Percentiles rank a stretch among this genome's conserved stretches.
phyloP scores from a whole-genome alignment of 2,329 filamentous ascomycete species.

The Chrysoporthe puriensis region DNA sequence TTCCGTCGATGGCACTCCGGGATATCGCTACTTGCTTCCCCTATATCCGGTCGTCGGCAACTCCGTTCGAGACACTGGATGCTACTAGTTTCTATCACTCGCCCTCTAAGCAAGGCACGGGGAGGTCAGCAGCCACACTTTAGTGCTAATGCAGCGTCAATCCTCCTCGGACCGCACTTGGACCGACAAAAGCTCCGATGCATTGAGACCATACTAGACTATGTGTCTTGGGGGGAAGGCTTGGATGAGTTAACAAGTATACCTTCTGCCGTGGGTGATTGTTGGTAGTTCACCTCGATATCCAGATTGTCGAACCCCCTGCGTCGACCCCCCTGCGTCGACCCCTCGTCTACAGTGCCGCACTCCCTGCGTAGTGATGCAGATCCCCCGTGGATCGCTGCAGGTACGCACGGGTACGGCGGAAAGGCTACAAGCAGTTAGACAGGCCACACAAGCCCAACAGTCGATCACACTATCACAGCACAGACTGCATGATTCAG shows the following conservation, averaged over 20 bases:
- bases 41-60: neutral
- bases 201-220: neutral
- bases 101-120: neutral
- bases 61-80: neutral
- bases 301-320: no score
- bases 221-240: neutral
- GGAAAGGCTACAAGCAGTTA: neutral
- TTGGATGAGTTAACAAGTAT: neutral
- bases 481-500: neutral
- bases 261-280: no score
- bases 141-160: neutral
- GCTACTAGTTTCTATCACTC: neutral
- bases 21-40: neutral
- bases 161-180: neutral
- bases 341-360: neutral
- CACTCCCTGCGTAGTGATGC: neutral
- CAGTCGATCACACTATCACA: slow-evolving; percentile 6
- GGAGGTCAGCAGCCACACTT: neutral
- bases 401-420: neutral
- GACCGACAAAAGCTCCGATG: neutral
- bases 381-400: slow-evolving; percentile 2
- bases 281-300: neutral
- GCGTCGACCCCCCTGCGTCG: no score
- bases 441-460: neutral
- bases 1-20: neutral